phyloP scores from a whole-genome alignment of 108 stramenopile genomes.

The Conticribra weissflogii region DNA sequence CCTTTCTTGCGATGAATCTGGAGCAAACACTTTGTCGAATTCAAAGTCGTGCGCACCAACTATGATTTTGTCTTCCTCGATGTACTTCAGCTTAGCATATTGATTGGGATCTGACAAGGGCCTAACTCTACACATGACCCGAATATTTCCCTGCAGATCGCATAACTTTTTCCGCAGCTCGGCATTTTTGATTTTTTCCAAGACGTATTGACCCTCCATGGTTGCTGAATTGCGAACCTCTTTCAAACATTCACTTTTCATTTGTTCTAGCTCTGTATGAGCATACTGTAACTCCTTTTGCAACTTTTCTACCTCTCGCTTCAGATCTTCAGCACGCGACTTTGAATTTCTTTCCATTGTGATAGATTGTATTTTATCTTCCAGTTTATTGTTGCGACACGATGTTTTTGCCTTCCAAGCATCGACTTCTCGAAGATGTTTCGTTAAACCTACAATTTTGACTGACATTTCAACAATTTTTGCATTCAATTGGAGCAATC shows the following conservation, averaged over 20 bases:
- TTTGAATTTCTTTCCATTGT: background rate
- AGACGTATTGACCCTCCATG: background rate
- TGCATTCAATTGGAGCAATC: background rate
- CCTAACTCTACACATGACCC: background rate
- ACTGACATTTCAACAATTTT: background rate
- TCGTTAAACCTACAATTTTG: background rate
- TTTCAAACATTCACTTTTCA: background rate
- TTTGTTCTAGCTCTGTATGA: background rate
- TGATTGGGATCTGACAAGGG: background rate
- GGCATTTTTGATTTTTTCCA: background rate
- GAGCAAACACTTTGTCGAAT: background rate
- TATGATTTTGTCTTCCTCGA: background rate
- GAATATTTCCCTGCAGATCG: background rate
- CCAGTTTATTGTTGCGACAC: background rate
- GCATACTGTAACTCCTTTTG: background rate
- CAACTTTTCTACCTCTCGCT: background rate
- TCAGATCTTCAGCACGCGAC: background rate
- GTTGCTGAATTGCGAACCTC: no score
- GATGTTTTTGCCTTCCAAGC: background rate
- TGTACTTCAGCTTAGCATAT: background rate
- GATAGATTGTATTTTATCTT: background rate
- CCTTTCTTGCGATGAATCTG: background rate
- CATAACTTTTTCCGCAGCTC: background rate
- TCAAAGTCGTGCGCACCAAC: background rate
- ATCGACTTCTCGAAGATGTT: no score